phyloP scores from a whole-genome alignment of 148 eudicot genomes.

The Cornus suecica region DNA sequence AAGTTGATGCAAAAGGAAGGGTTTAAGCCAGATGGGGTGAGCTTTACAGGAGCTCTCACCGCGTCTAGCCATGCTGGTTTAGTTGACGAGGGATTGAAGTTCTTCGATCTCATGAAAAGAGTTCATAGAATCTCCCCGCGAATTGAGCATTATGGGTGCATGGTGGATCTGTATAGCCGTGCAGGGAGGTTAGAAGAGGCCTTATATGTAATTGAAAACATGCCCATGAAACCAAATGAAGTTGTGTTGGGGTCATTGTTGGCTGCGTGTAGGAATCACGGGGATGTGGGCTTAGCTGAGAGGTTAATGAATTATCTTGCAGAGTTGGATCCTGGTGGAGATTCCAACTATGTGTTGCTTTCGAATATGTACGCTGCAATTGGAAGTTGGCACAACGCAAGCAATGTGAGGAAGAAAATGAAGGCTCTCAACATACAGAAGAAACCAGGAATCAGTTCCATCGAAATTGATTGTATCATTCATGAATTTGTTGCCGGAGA shows the following conservation, averaged over 20 bases:
- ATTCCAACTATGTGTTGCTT: slow-evolving; percentile 44
- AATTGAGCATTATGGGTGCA: slow-evolving; percentile 60
- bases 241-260: slow-evolving; percentile 48
- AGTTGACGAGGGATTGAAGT: slow-evolving; percentile 38
- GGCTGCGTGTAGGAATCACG: slow-evolving; percentile 50
- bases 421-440: slow-evolving; percentile 46
- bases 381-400: no score
- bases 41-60: slow-evolving; percentile 49
- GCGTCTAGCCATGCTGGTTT: slow-evolving; percentile 65
- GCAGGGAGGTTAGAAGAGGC: slow-evolving; percentile 56
- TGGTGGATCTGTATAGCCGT: slow-evolving; percentile 54
- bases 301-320: slow-evolving; percentile 34
- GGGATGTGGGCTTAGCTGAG: slow-evolving; percentile 49
- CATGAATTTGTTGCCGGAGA: no score
- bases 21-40: slow-evolving; percentile 45
- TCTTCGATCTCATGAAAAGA: slow-evolving; percentile 39
- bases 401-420: no score
- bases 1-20: slow-evolving; percentile 36
- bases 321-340: slow-evolving; percentile 32
- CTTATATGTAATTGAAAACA: slow-evolving; percentile 29
- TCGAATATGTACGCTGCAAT: no score
- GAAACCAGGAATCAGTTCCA: slow-evolving; percentile 48
- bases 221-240: slow-evolving; percentile 59
- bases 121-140: slow-evolving; percentile 32
- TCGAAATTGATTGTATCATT: slow-evolving; percentile 11